Conservation (phyloP, 179 eudicot species). For the Beta lomatogona region DNA sequence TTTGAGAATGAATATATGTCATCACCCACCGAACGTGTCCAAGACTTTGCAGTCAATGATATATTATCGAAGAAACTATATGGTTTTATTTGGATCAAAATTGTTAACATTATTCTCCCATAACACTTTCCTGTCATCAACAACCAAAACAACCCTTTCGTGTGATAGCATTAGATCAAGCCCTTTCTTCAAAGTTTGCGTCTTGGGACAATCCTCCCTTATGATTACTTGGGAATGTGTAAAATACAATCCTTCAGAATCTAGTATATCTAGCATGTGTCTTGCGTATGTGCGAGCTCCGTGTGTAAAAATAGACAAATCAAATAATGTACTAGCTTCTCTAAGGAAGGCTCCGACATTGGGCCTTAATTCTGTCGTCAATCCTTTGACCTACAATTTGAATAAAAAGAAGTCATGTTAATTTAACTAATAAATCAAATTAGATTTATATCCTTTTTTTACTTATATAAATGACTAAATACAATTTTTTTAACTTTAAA, state of each 20-base stretch:
- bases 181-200: neutral
- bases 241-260: conserved; percentile 1
- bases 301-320: conserved; percentile 2
- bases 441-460: too few relatives aligned
- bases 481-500: too few relatives aligned
- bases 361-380: neutral
- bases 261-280: neutral
- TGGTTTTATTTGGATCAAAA: neutral
- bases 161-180: neutral
- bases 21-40: neutral
- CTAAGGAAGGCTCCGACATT: neutral
- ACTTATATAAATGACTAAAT: too few relatives aligned
- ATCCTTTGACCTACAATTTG: neutral
- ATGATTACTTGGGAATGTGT: neutral
- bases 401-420: too few relatives aligned
- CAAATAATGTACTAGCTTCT: conserved; percentile 8
- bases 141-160: neutral
- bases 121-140: neutral
- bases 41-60: neutral
- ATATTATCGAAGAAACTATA: neutral
- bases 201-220: neutral
- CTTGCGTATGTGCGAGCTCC: neutral
- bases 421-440: too few relatives aligned
- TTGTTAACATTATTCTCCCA: neutral
- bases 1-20: neutral